Evolutionary conservation across 2,329 filamentous ascomycete species (phyloP).

Genomic region (Beauveria pseudobassiana): DNA sequence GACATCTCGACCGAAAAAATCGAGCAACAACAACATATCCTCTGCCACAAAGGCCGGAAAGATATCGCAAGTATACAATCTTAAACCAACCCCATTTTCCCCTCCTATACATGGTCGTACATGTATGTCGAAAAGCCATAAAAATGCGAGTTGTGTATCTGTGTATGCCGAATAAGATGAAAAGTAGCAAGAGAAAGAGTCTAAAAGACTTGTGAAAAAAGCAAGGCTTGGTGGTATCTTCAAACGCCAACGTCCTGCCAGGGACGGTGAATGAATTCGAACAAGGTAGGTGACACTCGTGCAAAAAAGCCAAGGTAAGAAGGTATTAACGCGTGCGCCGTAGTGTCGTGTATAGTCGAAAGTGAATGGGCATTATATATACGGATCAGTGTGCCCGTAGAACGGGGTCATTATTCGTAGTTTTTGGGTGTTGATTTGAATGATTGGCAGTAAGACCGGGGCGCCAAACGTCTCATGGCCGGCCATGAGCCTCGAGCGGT

Average conservation of each 20-base stretch:
- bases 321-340: background rate
- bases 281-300: background rate
- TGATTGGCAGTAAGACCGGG: background rate
- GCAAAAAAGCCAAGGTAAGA: background rate
- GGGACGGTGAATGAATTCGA: conserved; percentile 14
- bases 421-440: background rate
- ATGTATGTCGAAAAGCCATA: background rate
- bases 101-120: background rate
- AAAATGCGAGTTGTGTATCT: conserved; percentile 10
- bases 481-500: conserved; percentile 3
- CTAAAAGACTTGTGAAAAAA: background rate
- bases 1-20: background rate
- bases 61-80: background rate
- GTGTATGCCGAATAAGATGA: background rate
- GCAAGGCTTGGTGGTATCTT: conserved; percentile 16
- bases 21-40: background rate
- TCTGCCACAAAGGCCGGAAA: background rate
- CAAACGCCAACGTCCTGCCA: conserved; percentile 18
- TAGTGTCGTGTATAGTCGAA: background rate
- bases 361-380: conserved; percentile 1
- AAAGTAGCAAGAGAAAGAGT: background rate
- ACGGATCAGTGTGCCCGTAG: background rate
- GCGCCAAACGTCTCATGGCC: conserved; percentile 9
- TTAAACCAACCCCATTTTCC: background rate
- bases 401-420: conserved; percentile 9